A percentile compares a stretch with the other conserved stretches of the same genome.
These are phyloP conservation scores for Trifolium pratense DNA, from an alignment of 306 rosid species.

Conservation along the genomic window DNA sequence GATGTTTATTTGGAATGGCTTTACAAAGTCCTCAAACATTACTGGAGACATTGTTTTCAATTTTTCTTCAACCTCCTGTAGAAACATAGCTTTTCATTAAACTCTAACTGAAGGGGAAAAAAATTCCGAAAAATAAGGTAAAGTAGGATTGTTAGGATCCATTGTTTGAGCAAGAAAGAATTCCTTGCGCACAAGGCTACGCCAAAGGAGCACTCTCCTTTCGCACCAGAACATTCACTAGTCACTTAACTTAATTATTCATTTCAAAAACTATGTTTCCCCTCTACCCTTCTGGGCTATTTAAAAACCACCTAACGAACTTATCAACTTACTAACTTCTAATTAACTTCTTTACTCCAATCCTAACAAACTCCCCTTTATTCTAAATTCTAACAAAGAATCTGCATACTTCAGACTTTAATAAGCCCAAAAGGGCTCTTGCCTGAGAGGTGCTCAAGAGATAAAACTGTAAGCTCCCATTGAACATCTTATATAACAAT, in stretches of 20 bases:
- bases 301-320: too few relatives aligned
- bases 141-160: neutral
- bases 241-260: too few relatives aligned
- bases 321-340: too few relatives aligned
- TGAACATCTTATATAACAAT: conserved; percentile 1
- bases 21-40: conserved; percentile 86
- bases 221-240: too few relatives aligned
- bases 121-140: conserved; percentile 3
- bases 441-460: neutral
- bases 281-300: too few relatives aligned
- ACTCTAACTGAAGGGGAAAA: neutral
- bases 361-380: too few relatives aligned
- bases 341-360: too few relatives aligned
- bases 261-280: too few relatives aligned
- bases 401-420: neutral
- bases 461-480: neutral
- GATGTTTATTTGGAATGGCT: conserved; percentile 78
- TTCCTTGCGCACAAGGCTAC: too few relatives aligned
- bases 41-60: conserved; percentile 73
- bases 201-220: too few relatives aligned
- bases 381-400: neutral
- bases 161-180: too few relatives aligned
- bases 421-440: neutral
- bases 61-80: conserved; percentile 85
- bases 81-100: conserved; percentile 17